Evolutionary conservation across 2,329 filamentous ascomycete species (phyloP).

Genomic region (Alternaria incomplexa): DNA sequence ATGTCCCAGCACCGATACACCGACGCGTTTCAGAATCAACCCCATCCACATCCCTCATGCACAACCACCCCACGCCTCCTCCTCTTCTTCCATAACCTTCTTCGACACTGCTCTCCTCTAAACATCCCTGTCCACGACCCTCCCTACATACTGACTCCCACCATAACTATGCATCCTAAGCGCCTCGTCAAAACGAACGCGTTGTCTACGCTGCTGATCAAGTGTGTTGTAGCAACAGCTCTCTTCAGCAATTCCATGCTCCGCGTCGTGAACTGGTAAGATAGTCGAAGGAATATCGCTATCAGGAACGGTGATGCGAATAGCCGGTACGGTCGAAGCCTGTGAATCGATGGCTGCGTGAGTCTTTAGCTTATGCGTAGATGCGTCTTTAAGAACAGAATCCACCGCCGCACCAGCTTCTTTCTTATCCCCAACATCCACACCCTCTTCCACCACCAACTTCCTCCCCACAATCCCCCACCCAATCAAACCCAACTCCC

Average conservation of each 20-base stretch:
- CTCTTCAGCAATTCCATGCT: accelerated
- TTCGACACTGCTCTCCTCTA: not conserved
- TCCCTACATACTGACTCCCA: not conserved
- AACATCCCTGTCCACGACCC: not conserved
- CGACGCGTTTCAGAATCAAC: too few relatives aligned
- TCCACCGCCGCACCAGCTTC: too few relatives aligned
- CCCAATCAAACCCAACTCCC: not conserved
- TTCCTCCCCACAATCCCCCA: accelerated
- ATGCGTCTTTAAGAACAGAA: too few relatives aligned
- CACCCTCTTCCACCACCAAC: accelerated
- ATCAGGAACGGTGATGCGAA: accelerated
- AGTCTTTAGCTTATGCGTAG: too few relatives aligned
- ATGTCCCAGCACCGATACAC: too few relatives aligned
- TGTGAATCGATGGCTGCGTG: too few relatives aligned
- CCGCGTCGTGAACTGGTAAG: not conserved
- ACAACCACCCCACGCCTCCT: too few relatives aligned
- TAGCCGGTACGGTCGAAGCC: too few relatives aligned
- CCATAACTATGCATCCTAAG: not conserved
- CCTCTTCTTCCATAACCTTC: not conserved
- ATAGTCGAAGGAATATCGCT: not conserved
- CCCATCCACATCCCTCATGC: too few relatives aligned
- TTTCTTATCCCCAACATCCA: too few relatives aligned
- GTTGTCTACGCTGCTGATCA: not conserved
- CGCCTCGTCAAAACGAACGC: not conserved
- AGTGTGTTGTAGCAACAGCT: accelerated